Evolutionary conservation across 108 stramenopile genomes (phyloP).

Genomic region (Cyclostephanos tholiformis): DNA sequence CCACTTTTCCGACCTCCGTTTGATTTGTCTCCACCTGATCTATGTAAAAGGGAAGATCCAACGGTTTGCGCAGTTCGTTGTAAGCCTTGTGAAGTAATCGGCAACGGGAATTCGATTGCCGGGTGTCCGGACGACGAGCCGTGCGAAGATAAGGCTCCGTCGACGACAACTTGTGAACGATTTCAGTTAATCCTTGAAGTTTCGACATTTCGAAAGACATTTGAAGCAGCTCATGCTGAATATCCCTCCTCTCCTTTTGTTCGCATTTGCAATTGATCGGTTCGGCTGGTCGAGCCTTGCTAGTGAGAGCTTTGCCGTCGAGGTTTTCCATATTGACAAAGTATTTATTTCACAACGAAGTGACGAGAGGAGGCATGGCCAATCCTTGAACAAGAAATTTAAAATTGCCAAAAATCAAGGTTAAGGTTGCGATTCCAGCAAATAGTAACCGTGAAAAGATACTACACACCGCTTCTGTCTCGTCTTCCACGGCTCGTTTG

Average conservation of each 20-base stretch:
- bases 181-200: not conserved
- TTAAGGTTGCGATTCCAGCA: no score
- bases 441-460: no score
- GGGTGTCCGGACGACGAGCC: conserved; percentile 4
- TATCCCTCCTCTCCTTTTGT: not conserved
- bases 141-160: conserved; percentile 23
- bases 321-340: no score
- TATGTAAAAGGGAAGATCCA: conserved; percentile 19
- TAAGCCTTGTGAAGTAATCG: conserved; percentile 16
- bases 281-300: no score
- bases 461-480: no score
- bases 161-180: not conserved
- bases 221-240: conserved; percentile 11
- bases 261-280: not conserved
- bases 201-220: conserved; percentile 2
- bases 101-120: conserved; percentile 5
- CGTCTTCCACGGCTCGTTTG: no score
- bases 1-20: not conserved
- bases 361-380: no score
- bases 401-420: no score
- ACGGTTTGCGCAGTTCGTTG: conserved; percentile 8
- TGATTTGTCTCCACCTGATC: not conserved
- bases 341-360: no score
- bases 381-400: no score
- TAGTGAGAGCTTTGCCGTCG: no score